phyloP scores from a whole-genome alignment of 495 filamentous ascomycete genomes.

The Podospora conica region DNA sequence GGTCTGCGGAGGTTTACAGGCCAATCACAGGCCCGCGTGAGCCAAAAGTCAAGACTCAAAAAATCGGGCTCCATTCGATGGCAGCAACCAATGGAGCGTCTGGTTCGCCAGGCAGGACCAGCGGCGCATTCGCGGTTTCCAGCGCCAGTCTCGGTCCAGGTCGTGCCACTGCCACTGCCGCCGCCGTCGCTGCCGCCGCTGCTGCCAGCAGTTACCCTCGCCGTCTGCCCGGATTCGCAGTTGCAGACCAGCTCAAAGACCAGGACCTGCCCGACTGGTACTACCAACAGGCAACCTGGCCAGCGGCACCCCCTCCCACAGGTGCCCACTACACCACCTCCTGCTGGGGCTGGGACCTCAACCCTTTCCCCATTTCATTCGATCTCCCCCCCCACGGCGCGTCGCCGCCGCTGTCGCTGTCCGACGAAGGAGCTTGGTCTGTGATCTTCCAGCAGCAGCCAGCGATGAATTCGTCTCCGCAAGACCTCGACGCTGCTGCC shows the following conservation, averaged over 20 bases:
- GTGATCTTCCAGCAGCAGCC: slow-evolving; percentile 10
- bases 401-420: slow-evolving; percentile 7
- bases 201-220: no score
- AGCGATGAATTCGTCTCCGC: slow-evolving; percentile 35
- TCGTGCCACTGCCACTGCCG: no score
- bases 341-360: no score
- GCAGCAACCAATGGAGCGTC: background rate
- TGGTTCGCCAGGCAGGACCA: background rate
- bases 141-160: background rate
- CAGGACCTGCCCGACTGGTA: no score
- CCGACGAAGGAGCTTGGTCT: slow-evolving; percentile 34
- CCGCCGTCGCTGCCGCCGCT: no score
- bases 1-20: background rate
- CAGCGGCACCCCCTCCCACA: no score
- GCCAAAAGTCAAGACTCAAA: background rate
- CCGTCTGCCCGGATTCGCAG: no score
- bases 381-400: background rate
- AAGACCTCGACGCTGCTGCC: slow-evolving; percentile 19
- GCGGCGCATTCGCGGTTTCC: slow-evolving; percentile 7
- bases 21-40: background rate
- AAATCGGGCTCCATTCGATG: slow-evolving; percentile 10
- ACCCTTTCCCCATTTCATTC: no score
- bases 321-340: no score
- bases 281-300: no score
- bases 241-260: no score